These are phyloP conservation scores for Myxozyma neglecta DNA, from an alignment of 805 yeast species.

Conservation along the genomic window DNA sequence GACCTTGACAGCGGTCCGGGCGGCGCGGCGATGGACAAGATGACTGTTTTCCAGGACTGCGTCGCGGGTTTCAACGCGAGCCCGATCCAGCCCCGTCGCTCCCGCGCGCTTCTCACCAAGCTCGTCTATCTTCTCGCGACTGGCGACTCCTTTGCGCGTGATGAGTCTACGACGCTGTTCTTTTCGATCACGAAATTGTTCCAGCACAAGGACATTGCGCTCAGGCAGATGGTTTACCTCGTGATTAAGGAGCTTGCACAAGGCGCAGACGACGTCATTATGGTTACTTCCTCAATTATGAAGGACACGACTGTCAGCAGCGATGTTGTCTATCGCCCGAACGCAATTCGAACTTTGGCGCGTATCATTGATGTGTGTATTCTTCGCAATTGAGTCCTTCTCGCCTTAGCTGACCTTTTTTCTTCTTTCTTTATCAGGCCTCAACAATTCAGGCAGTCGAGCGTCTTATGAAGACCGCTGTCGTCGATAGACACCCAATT, in stretches of 20 bases:
- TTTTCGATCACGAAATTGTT: conserved; percentile 92
- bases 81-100: conserved; percentile 83
- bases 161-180: conserved; percentile 88
- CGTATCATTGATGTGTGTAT: conserved; percentile 74
- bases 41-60: conserved; percentile 97
- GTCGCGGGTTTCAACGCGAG: conserved; percentile 87
- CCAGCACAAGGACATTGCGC: conserved; percentile 81
- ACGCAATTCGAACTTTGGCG: conserved; percentile 88
- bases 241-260: conserved; percentile 88
- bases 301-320: conserved; percentile 88
- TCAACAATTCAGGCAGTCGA: conserved; percentile 88
- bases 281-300: conserved; percentile 98
- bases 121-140: conserved; percentile 76
- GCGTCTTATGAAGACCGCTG: conserved; percentile 85
- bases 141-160: conserved; percentile 84
- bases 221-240: conserved; percentile 90
- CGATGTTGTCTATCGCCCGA: conserved; percentile 81
- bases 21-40: conserved; percentile 73
- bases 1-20: conserved; percentile 59
- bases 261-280: conserved; percentile 85
- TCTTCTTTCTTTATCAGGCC: conserved; percentile 25
- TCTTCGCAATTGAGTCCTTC: neutral
- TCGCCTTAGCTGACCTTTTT: neutral
- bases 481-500: conserved; percentile 85
- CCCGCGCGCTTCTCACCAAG: conserved; percentile 79